phyloP scores from a whole-genome alignment of 208 protist genomes.

The Crithidia acanthocephali region DNA sequence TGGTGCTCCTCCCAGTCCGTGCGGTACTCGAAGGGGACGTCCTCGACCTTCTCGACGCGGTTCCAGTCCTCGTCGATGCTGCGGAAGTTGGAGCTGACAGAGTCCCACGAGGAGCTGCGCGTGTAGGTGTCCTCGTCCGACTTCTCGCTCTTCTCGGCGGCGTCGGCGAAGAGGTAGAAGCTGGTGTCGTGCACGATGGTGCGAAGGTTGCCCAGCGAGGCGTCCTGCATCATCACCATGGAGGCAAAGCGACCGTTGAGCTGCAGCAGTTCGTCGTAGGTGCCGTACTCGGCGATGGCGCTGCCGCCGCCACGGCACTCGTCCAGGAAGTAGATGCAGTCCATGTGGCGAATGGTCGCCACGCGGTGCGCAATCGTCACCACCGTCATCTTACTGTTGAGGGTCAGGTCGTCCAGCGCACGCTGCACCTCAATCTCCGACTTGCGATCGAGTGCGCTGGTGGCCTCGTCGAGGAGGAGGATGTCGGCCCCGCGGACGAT shows the following conservation, averaged over 20 bases:
- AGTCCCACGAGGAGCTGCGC: conserved; percentile 23
- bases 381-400: conserved; percentile 61
- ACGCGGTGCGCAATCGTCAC: conserved; percentile 92
- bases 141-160: conserved; percentile 11
- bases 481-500: conserved; percentile 77
- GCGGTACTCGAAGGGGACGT: conserved; percentile 62
- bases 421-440: conserved; percentile 90
- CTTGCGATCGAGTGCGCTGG: conserved; percentile 88
- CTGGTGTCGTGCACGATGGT: conserved; percentile 48
- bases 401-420: conserved; percentile 74
- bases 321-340: conserved; percentile 86
- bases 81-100: conserved; percentile 3
- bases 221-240: conserved; percentile 75
- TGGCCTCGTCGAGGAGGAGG: conserved; percentile 92
- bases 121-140: neutral
- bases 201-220: conserved; percentile 17
- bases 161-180: conserved; percentile 41
- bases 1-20: conserved; percentile 60
- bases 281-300: conserved; percentile 61
- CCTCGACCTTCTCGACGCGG: conserved; percentile 49
- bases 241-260: conserved; percentile 65
- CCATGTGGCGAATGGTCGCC: conserved; percentile 85
- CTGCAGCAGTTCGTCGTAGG: conserved; percentile 66
- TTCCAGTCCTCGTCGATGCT: conserved; percentile 31
- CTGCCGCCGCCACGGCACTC: conserved; percentile 51